Evolutionary conservation across 2,329 filamentous ascomycete genomes (phyloP).

Genomic region (Aquanectria penicillioides): DNA sequence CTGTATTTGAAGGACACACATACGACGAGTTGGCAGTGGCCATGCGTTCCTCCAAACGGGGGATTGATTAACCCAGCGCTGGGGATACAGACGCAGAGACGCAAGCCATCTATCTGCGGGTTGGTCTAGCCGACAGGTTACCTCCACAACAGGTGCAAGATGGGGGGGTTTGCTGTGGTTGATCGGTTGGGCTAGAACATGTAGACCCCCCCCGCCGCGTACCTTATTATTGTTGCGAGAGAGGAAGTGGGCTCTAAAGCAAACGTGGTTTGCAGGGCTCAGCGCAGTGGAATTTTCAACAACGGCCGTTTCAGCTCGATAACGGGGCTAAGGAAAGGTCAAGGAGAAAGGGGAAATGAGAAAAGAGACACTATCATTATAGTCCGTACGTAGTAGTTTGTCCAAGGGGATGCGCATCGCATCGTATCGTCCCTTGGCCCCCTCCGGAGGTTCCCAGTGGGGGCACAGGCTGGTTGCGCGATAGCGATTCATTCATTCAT

Average conservation of each 20-base stretch:
- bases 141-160: slow-evolving; percentile 38
- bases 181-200: slow-evolving; percentile 11
- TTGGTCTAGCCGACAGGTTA: slow-evolving; percentile 23
- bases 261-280: slow-evolving; percentile 30
- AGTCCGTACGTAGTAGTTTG: no score
- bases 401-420: no score
- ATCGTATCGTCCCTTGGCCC: no score
- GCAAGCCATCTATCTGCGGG: slow-evolving; percentile 32
- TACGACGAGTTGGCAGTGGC: slow-evolving; percentile 7
- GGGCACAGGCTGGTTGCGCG: no score
- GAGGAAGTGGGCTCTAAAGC: slow-evolving; percentile 3
- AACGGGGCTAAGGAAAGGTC: slow-evolving; percentile 14
- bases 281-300: slow-evolving; percentile 14
- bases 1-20: not conserved
- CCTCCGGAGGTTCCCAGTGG: no score
- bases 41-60: slow-evolving; percentile 12
- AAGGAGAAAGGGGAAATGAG: not conserved
- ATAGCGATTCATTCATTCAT: no score
- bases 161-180: slow-evolving; percentile 26
- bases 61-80: slow-evolving; percentile 10
- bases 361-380: slow-evolving; percentile 6
- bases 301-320: slow-evolving; percentile 34
- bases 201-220: slow-evolving; percentile 4
- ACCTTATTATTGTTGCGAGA: not conserved
- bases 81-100: slow-evolving; percentile 24